Conservation (phyloP, 768 basidiomycete species). For the Rhodocollybia butyracea region DNA sequence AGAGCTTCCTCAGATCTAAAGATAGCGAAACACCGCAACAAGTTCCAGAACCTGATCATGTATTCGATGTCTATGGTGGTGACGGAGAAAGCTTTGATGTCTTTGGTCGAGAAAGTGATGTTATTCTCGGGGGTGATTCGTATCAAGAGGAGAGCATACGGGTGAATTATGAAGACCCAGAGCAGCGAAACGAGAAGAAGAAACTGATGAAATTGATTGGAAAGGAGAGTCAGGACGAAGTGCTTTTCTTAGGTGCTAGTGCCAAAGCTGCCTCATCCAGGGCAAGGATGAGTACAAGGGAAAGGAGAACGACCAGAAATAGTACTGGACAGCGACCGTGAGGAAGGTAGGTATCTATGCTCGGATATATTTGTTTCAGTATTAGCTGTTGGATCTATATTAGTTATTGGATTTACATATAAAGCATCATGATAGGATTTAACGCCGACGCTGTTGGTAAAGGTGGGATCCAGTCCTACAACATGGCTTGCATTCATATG, state of each 20-base stretch:
- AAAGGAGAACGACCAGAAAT: neutral
- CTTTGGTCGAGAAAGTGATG: conserved; percentile 20
- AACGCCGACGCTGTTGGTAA: too few species aligned
- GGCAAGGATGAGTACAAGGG: neutral
- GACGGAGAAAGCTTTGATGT: conserved; percentile 7
- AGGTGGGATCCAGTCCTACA: too few species aligned
- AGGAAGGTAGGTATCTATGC: too few species aligned
- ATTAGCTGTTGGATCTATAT: too few species aligned
- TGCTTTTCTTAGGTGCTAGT: too few species aligned
- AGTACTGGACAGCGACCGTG: neutral
- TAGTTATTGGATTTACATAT: too few species aligned
- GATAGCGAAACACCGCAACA: neutral
- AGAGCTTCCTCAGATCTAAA: neutral
- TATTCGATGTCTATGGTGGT: neutral
- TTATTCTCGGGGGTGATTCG: conserved; percentile 14
- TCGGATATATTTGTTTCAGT: too few species aligned
- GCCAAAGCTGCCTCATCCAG: neutral
- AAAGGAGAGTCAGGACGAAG: conserved; percentile 14
- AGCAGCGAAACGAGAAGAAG: conserved; percentile 54
- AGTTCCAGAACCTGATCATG: neutral
- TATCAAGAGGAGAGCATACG: conserved; percentile 45
- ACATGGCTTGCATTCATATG: too few species aligned
- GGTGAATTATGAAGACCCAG: conserved; percentile 69
- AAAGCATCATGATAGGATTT: too few species aligned
- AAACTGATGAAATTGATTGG: conserved; percentile 54